Evolutionary conservation across 1,284 basidiomycete species (phyloP), one percentile per base, ranked within the genome.

Genomic region (Veloboletus limbatus): DNA sequence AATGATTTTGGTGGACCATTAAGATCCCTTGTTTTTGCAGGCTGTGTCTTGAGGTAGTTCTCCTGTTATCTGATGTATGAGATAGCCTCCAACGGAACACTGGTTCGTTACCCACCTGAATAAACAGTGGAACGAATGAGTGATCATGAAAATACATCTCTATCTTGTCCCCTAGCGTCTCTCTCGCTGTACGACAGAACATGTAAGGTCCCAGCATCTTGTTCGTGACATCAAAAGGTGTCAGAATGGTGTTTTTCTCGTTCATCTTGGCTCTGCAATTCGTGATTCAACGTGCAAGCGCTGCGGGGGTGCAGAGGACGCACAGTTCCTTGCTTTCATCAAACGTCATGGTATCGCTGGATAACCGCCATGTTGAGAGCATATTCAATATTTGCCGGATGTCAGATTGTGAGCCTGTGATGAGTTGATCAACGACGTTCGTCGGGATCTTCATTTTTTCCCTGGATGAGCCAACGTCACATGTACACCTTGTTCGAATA

Each of bases 101-200:
- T n/a, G 17, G 4, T 16, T 7, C 6, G 18, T 39, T 30, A 47
- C 48, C 4, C 21, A 91, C 92, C 75, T 95, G 92, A 41, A 98
- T 90, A 71, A 99, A 98, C 24, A 99, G 70, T 0, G 96, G 96
- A 40, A 99, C 80, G 58, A 98, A 92, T 1, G 85, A 81, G 59
- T 92, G 89, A 63, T 99, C 97, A 51, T 97, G 93, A 70, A 98
- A 99, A 69, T 98, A 99, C 51, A 92, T 69, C 54, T 98, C 95
- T 71, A 97, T 90, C 72, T 97, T 97, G 58, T 98, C 92, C 38
- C 79, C 82, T 8, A 99, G 72, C 0, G 88, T 86, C 65, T 94
- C 85, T 41, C 85, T 79, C 38, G 85, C 82, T 0, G 88, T 96
- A 14, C 78, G 65, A 4, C 89, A 88, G 69, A 96, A 99, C 53